Percentiles rank a stretch among this genome's conserved stretches.
Conservation (phyloP, 2,329 filamentous ascomycete species). For the Aspergillus pseudoterreus region DNA sequence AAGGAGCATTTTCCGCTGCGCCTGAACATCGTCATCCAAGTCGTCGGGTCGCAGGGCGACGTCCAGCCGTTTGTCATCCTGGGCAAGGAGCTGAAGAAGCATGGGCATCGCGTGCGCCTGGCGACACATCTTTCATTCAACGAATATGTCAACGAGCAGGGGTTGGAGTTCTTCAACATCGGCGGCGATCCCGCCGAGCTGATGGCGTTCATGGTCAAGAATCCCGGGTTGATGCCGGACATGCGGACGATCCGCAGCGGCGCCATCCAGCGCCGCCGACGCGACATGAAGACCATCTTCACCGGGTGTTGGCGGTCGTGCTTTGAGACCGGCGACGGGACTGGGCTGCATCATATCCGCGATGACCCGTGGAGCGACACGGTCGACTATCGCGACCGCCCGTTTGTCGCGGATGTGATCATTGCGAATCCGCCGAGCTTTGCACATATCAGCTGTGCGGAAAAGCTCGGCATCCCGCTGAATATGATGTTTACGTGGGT, state of each 20-base stretch:
- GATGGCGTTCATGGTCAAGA: constrained; percentile 90
- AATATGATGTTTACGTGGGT: constrained; percentile 85
- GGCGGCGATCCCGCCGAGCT: constrained; percentile 72
- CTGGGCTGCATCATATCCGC: constrained; percentile 49
- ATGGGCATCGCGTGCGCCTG: constrained; percentile 68
- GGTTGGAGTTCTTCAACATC: constrained; percentile 71
- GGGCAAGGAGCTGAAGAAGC: constrained; percentile 61
- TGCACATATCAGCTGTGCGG: constrained; percentile 74
- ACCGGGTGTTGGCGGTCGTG: constrained; percentile 83
- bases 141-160: constrained; percentile 65
- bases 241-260: constrained; percentile 72
- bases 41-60: constrained; percentile 70
- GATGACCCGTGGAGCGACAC: constrained; percentile 39
- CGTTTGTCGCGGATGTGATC: constrained; percentile 85
- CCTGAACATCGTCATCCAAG: constrained; percentile 67
- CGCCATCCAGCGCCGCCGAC: constrained; percentile 70
- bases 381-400: constrained; percentile 46
- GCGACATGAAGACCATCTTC: constrained; percentile 75
- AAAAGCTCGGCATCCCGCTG: constrained; percentile 71
- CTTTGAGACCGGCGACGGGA: constrained; percentile 71
- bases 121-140: constrained; percentile 70
- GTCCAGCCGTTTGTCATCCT: constrained; percentile 73
- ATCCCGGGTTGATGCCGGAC: constrained; percentile 79
- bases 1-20: constrained; percentile 7
- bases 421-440: constrained; percentile 80